A percentile compares a stretch with the other conserved stretches of the same genome.
Evolutionary conservation across 1,284 basidiomycete species (phyloP).

Genomic region (Taiwanofungus camphoratus): DNA sequence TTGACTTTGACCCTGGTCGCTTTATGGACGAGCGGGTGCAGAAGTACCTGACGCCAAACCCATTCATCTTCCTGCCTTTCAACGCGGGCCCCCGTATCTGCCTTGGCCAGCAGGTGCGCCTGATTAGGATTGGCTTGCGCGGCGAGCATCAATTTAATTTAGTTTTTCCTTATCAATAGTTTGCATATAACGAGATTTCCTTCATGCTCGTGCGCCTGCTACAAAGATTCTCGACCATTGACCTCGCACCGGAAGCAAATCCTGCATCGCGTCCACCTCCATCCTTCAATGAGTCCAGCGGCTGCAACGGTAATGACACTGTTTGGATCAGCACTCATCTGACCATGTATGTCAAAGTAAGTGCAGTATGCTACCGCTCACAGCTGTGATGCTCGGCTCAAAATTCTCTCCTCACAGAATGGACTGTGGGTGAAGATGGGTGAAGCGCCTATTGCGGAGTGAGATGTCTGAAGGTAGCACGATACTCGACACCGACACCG

Average conservation of each 20-base stretch:
- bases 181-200: constrained; percentile 39
- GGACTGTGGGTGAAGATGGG: constrained; percentile 26
- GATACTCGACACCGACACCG: too few species aligned
- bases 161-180: constrained; percentile 21
- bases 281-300: constrained; percentile 10
- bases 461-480: too few species aligned
- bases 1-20: constrained; percentile 40
- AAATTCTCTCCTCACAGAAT: constrained; percentile 13
- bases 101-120: constrained; percentile 36
- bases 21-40: constrained; percentile 32
- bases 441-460: too few species aligned
- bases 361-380: constrained; percentile 16
- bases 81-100: constrained; percentile 44
- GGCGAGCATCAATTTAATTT: too few species aligned
- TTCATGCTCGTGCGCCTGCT: constrained; percentile 37
- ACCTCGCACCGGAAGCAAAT: constrained; percentile 27
- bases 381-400: neutral
- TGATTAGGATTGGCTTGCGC: too few species aligned
- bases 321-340: constrained; percentile 18
- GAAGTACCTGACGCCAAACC: constrained; percentile 32
- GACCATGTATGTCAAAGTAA: constrained; percentile 30
- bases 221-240: constrained; percentile 42
- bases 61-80: constrained; percentile 43
- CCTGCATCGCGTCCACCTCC: constrained; percentile 14
- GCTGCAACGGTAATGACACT: constrained; percentile 15